Conservation (phyloP, 2,329 filamentous ascomycete genomes). For the Biscogniauxia sp. region DNA sequence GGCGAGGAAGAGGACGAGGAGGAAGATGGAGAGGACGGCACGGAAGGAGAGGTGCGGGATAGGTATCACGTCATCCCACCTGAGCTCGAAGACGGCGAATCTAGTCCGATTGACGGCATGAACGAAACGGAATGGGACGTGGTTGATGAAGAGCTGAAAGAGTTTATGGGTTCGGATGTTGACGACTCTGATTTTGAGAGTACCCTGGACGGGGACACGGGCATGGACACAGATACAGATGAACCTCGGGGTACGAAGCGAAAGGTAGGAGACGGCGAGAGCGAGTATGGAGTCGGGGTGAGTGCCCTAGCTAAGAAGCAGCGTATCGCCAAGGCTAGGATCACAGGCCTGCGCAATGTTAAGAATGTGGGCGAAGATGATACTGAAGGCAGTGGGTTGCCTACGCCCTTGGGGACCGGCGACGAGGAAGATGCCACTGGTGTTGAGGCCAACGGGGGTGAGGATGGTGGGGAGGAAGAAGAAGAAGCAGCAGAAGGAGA, state of each 20-base stretch:
- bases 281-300: conserved; percentile 18
- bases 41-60: conserved; percentile 39
- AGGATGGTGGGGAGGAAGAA: conserved; percentile 17
- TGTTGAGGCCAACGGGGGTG: conserved; percentile 15
- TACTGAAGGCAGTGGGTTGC: conserved; percentile 32
- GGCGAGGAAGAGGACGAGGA: conserved; percentile 36
- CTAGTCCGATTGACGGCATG: conserved; percentile 32
- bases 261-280: conserved; percentile 24
- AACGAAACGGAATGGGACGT: conserved; percentile 34
- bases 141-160: conserved; percentile 61
- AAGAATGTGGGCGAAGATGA: conserved; percentile 35
- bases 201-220: conserved; percentile 27
- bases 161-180: conserved; percentile 57
- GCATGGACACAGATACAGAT: conserved; percentile 32
- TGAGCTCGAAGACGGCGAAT: conserved; percentile 43
- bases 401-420: conserved; percentile 36
- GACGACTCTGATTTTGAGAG: conserved; percentile 47
- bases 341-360: conserved; percentile 40
- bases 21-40: conserved; percentile 33
- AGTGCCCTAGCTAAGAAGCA: conserved; percentile 42
- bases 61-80: conserved; percentile 48
- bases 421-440: conserved; percentile 44
- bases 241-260: conserved; percentile 33
- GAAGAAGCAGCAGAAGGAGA: conserved; percentile 22
- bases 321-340: conserved; percentile 38